phyloP scores from a whole-genome alignment of 495 filamentous ascomycete genomes.

The Aspergillus homomorphus region DNA sequence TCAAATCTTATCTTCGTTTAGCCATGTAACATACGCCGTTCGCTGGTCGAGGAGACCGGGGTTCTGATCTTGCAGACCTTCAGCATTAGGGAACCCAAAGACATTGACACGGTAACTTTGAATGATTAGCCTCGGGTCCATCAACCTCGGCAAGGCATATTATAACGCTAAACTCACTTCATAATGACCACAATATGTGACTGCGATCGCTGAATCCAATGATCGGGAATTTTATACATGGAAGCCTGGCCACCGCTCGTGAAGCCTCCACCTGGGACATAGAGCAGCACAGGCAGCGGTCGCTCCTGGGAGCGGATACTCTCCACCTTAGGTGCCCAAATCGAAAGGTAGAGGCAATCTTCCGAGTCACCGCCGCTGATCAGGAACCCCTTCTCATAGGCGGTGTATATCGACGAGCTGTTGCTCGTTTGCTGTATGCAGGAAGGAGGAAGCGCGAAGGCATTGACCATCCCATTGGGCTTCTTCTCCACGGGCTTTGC shows the following conservation, averaged over 20 bases:
- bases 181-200: slow-evolving; percentile 30
- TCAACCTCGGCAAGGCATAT: not conserved
- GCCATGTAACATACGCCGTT: slow-evolving; percentile 1
- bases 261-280: slow-evolving; percentile 27
- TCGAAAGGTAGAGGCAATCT: slow-evolving; percentile 53
- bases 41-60: slow-evolving; percentile 34
- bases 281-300: slow-evolving; percentile 21
- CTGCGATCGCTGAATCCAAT: slow-evolving; percentile 24
- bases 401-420: slow-evolving; percentile 14
- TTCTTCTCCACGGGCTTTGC: slow-evolving; percentile 15
- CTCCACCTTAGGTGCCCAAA: slow-evolving; percentile 38
- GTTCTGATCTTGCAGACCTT: slow-evolving; percentile 25
- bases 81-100: slow-evolving; percentile 38
- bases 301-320: not conserved
- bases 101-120: slow-evolving; percentile 32
- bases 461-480: slow-evolving; percentile 6
- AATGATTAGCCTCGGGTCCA: not conserved
- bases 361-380: slow-evolving; percentile 30
- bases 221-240: slow-evolving; percentile 32
- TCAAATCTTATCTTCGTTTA: not conserved
- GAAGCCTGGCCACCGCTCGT: slow-evolving; percentile 30
- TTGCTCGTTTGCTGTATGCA: slow-evolving; percentile 16
- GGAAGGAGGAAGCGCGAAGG: slow-evolving; percentile 8
- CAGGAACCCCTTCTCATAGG: slow-evolving; percentile 12
- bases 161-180: slow-evolving; percentile 11